These are phyloP conservation scores for Corchorus capsularis DNA, from an alignment of 345 rosid genomes.

Conservation along the genomic window DNA sequence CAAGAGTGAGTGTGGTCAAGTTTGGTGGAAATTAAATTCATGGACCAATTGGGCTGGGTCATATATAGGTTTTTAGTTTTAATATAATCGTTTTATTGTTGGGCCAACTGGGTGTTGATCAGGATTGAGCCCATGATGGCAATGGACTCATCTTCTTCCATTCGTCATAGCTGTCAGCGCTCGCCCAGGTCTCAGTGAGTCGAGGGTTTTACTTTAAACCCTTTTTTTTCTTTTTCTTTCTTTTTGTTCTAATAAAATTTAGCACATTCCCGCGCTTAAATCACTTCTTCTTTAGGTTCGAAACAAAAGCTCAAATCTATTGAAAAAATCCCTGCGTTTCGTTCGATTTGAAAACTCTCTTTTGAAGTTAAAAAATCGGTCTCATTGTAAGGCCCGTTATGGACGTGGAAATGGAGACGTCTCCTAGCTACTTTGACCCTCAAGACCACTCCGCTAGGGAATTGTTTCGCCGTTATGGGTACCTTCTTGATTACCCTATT, in stretches of 20 bases:
- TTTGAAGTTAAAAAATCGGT: neutral
- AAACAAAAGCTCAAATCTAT: neutral
- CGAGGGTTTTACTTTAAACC: neutral
- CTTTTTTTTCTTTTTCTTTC: neutral
- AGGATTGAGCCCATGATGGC: too few species aligned
- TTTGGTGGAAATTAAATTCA: neutral
- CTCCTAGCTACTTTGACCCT: constrained; percentile 75
- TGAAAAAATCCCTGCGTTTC: neutral
- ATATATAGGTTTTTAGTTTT: too few species aligned
- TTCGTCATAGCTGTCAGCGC: neutral
- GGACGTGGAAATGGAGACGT: constrained; percentile 82
- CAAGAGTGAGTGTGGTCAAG: neutral
- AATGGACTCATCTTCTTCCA: neutral
- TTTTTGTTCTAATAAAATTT: neutral
- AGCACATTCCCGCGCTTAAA: neutral
- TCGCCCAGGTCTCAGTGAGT: neutral
- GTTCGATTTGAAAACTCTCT: neutral
- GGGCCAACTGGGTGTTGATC: too few species aligned
- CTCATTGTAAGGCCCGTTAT: constrained; percentile 23
- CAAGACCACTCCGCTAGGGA: constrained; percentile 66
- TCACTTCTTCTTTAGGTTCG: neutral
- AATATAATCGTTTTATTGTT: too few species aligned
- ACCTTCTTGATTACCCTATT: constrained; percentile 2
- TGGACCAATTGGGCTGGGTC: too few species aligned
- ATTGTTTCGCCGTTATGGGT: constrained; percentile 93